Conservation (phyloP, 192 early-diverging fungal genomes). For the Coemansia sp. region DNA sequence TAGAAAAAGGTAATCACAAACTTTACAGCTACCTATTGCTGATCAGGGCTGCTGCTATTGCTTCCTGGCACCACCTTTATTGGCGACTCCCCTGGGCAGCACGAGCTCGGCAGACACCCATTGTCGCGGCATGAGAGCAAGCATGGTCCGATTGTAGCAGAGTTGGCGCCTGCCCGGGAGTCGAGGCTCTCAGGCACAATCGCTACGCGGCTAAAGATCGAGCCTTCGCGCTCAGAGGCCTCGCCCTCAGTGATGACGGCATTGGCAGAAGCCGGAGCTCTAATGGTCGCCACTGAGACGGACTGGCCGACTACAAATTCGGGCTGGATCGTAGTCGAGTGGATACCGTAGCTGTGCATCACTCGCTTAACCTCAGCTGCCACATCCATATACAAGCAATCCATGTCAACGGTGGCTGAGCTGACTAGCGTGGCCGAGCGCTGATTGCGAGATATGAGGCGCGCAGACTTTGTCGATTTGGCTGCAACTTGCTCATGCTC, state of each 20-base stretch:
- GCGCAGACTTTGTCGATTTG: constrained; percentile 14
- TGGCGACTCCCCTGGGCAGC: constrained; percentile 47
- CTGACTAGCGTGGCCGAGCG: constrained; percentile 12
- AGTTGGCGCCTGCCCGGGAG: constrained; percentile 12
- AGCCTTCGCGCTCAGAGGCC: constrained; percentile 12
- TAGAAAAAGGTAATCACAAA: background rate
- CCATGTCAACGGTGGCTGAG: constrained; percentile 38
- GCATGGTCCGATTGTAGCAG: constrained; percentile 44
- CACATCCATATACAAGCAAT: constrained; percentile 68
- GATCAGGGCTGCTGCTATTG: background rate
- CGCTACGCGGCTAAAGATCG: constrained; percentile 35
- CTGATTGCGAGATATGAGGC: constrained; percentile 32
- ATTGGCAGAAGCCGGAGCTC: background rate
- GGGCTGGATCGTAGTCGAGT: constrained; percentile 89
- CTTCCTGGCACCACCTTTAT: constrained; percentile 43
- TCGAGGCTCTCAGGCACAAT: constrained; percentile 25
- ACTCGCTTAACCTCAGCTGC: constrained; percentile 69
- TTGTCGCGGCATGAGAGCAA: constrained; percentile 33
- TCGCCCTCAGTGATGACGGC: background rate
- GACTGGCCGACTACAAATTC: constrained; percentile 68
- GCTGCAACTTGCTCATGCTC: background rate
- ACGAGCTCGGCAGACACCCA: constrained; percentile 40
- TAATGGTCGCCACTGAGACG: constrained; percentile 30
- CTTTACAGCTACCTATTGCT: background rate
- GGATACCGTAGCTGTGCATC: constrained; percentile 78